Conservation (phyloP, 352 stramenopile genomes). For the Phytopythium boreale region DNA sequence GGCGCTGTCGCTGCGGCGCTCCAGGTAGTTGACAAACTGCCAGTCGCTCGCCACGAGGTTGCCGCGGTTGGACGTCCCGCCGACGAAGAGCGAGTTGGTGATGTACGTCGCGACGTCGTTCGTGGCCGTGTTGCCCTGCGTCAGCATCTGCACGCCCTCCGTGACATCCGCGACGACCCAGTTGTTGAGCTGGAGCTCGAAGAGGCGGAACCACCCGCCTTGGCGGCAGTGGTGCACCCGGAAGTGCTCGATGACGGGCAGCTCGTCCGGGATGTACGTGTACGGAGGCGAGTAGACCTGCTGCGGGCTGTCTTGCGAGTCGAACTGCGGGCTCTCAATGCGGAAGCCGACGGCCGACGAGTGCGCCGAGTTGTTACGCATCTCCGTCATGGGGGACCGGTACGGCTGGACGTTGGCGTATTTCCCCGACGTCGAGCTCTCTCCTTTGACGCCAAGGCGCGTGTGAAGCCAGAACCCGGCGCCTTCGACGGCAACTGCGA, state of each 20-base stretch:
- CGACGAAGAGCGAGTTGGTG: slow-evolving; percentile 35
- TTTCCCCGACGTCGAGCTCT: slow-evolving; percentile 20
- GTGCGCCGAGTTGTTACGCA: slow-evolving; percentile 25
- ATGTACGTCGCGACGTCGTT: slow-evolving; percentile 25
- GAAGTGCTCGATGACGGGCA: slow-evolving; percentile 29
- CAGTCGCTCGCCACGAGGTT: slow-evolving; percentile 27
- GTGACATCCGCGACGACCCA: slow-evolving; percentile 35
- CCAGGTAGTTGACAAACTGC: slow-evolving; percentile 36
- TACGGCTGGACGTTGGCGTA: slow-evolving; percentile 29
- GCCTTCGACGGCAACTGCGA: slow-evolving; percentile 36
- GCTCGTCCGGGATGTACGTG: slow-evolving; percentile 24
- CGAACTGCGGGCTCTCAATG: slow-evolving; percentile 31
- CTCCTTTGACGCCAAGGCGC: slow-evolving; percentile 22
- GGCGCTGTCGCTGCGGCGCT: slow-evolving; percentile 31
- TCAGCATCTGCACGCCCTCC: slow-evolving; percentile 34
- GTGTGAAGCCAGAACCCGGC: slow-evolving; percentile 51
- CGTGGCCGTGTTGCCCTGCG: slow-evolving; percentile 26
- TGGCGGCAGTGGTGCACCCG: slow-evolving; percentile 32
- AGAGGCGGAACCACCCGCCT: slow-evolving; percentile 34
- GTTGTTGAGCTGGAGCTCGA: slow-evolving; percentile 22
- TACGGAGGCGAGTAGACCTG: slow-evolving; percentile 24
- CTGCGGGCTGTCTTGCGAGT: slow-evolving; percentile 20
- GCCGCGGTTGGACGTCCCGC: slow-evolving; percentile 33
- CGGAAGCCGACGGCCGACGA: slow-evolving; percentile 23
- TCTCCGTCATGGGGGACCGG: slow-evolving; percentile 19